Percentiles rank a stretch among this genome's conserved stretches.
Evolutionary conservation across 225 moss, liverwort and hornwort genomes (phyloP).

Genomic region (Climacium dendroides): DNA sequence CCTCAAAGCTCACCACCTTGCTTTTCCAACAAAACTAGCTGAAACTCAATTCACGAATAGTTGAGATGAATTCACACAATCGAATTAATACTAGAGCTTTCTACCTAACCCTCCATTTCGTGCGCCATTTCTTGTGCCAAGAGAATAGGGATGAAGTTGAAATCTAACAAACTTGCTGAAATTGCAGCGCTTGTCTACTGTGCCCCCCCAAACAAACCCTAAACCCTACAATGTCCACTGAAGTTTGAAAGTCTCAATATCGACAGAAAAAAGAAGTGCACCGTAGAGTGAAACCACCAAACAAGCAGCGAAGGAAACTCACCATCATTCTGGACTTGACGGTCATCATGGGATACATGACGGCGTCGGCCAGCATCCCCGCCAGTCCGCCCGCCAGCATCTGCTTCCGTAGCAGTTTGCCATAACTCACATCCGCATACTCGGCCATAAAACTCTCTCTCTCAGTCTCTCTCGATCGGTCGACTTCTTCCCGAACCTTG

Average conservation of each 20-base stretch:
- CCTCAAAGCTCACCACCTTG: background rate
- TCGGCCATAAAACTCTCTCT: slow-evolving; percentile 1
- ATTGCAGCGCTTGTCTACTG: background rate
- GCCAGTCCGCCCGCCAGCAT: slow-evolving; percentile 71
- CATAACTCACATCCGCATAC: slow-evolving; percentile 8
- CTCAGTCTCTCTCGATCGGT: background rate
- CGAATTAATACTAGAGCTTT: background rate
- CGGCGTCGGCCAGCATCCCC: slow-evolving; percentile 68
- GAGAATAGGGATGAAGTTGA: background rate
- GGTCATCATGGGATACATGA: slow-evolving; percentile 96
- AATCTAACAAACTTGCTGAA: background rate
- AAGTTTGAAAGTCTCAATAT: background rate
- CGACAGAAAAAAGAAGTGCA: background rate
- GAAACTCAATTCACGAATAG: background rate
- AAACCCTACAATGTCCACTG: background rate
- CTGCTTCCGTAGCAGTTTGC: slow-evolving; percentile 47
- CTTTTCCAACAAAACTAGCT: background rate
- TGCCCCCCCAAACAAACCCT: background rate
- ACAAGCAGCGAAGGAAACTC: background rate
- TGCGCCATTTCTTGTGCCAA: background rate
- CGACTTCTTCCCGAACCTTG: background rate
- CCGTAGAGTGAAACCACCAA: background rate
- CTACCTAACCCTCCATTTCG: background rate
- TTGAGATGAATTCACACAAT: background rate
- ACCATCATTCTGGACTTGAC: slow-evolving; percentile 93